Conservation (phyloP, 202 grass and related monocot genomes). For the Bolboschoenoplectus hybrid region DNA sequence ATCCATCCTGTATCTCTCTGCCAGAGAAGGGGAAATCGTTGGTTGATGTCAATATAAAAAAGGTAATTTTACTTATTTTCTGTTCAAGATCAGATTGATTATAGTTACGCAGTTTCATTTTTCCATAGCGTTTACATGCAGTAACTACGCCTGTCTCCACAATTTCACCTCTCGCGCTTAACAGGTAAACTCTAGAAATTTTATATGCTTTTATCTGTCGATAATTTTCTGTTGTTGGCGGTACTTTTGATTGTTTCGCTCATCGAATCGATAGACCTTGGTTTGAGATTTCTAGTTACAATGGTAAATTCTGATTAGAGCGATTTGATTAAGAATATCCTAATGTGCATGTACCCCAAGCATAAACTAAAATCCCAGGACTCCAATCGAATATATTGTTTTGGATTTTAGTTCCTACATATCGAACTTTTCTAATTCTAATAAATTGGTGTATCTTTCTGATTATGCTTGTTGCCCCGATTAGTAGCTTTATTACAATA, state of each 20-base stretch:
- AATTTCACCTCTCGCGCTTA: not conserved
- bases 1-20: too few relatives aligned
- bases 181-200: not conserved
- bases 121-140: too few relatives aligned
- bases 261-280: not conserved
- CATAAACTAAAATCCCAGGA: not conserved
- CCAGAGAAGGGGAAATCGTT: too few relatives aligned
- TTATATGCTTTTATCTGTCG: not conserved
- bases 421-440: not conserved
- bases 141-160: too few relatives aligned
- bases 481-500: not conserved
- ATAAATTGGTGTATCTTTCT: not conserved
- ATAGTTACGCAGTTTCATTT: too few relatives aligned
- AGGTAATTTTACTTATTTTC: too few relatives aligned
- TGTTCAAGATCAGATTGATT: too few relatives aligned
- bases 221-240: not conserved
- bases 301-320: not conserved
- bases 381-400: not conserved
- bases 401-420: not conserved
- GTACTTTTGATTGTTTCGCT: not conserved
- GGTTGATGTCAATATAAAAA: too few relatives aligned
- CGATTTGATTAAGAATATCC: conserved; percentile 2
- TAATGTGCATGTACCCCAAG: not conserved
- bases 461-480: not conserved
- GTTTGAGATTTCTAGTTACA: not conserved